Base-by-base conservation (phyloP, 768 basidiomycete species). In the Termitomyces sp. region DNA sequence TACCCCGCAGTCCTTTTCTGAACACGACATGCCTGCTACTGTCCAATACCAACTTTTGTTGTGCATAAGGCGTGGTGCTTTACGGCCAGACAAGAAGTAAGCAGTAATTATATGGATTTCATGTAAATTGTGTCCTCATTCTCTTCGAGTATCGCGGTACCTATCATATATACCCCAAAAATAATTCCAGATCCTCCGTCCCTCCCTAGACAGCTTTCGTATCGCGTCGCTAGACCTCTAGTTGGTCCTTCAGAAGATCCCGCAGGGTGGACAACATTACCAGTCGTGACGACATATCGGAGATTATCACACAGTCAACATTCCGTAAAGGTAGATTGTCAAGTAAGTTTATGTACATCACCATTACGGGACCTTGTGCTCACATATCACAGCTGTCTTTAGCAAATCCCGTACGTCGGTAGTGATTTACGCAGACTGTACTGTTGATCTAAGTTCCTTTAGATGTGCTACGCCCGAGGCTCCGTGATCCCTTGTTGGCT, bases 31-130 rank as follows among this genome's bases (percentile, higher is more conserved):
- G 0, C 70, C 69, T n/a, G 74, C 63, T 17, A 76, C 66, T 45
- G 69, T 80, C 10, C 69, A 71, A 48, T 81, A 81, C 58, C 72
- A 77, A 32, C 63, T 81, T 7, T 70, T 69, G 11, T 61, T 81
- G 50, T 69, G 71, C 45, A 72, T 80, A 52, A 70, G 72, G 29
- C 73, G 78, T 48, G 76, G 78, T 12, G 67, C 71, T 10, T 66
- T 81, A 59, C 72, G 75, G 38, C 64, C 75, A 9, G 76, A 79
- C 67, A 72, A 70, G 56, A 77, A 73, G 78, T 79, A 31, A n/a
- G 74, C 69, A 54, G 36, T 32, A 20, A 2, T 55, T 31, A 1
- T 40, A 5, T 20, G 10, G 2, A 17, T 1, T 17, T 10, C 37
- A 29, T 15, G 4, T 5, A 31, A n/a, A 20, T 11, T 14, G 15